Evolutionary conservation across 306 rosid species (phyloP).

Genomic region (Luffa acutangula): DNA sequence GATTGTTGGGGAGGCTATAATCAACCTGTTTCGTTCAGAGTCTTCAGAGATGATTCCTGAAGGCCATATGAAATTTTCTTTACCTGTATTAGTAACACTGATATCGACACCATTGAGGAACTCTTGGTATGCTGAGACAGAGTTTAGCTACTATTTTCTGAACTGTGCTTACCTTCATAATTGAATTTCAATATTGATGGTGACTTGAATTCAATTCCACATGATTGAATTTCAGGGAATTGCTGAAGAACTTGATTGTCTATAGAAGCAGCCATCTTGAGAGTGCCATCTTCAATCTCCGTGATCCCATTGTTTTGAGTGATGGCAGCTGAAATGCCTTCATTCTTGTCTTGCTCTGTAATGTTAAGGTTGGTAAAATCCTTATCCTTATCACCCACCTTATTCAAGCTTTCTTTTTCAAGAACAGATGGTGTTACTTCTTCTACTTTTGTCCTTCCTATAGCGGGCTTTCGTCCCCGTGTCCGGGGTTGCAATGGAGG

Average conservation of each 20-base stretch:
- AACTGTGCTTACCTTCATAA: slow-evolving; percentile 21
- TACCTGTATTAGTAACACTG: neutral
- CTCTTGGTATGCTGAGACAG: neutral
- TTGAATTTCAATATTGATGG: slow-evolving; percentile 20
- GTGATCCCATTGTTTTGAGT: neutral
- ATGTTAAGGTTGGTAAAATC: neutral
- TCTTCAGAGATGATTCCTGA: neutral
- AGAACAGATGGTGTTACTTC: neutral
- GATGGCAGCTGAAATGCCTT: neutral
- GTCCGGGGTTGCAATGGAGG: neutral
- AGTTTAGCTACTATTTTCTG: neutral
- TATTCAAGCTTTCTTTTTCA: neutral
- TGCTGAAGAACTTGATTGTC: neutral
- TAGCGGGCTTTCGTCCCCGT: neutral
- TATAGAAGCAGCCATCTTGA: neutral
- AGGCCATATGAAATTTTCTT: neutral
- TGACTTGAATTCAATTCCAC: neutral
- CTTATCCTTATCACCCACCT: neutral
- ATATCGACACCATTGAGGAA: neutral
- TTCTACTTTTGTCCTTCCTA: neutral
- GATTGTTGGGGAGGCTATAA: neutral
- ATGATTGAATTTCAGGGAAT: neutral
- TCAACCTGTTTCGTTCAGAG: neutral
- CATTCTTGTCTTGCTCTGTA: neutral
- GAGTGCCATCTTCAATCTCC: neutral